Conservation (phyloP, 2,329 filamentous ascomycete genomes). For the Pseudofabraea citricarpa region DNA sequence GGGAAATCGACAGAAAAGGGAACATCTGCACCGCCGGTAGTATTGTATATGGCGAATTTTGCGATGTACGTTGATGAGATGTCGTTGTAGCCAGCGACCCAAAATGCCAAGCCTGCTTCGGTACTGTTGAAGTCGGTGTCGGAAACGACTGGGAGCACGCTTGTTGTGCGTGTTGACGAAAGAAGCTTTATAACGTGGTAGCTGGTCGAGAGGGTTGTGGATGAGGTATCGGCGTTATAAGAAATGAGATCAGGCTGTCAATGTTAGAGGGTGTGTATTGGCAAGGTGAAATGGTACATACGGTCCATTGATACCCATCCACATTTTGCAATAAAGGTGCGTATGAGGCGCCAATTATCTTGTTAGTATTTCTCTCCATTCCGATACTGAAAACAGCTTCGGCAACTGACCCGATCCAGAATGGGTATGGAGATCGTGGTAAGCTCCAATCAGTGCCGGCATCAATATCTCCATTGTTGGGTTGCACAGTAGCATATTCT, state of each 20-base stretch:
- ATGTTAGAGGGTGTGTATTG: background rate
- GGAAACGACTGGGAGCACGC: slow-evolving; percentile 37
- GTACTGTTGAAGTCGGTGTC: slow-evolving; percentile 22
- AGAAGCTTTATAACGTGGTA: slow-evolving; percentile 46
- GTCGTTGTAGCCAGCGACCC: slow-evolving; percentile 41
- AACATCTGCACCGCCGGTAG: slow-evolving; percentile 34
- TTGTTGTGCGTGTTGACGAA: slow-evolving; percentile 37
- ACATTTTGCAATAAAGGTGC: slow-evolving; percentile 8
- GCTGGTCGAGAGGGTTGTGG: slow-evolving; percentile 43
- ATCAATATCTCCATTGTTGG: slow-evolving; percentile 1
- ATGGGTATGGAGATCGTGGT: slow-evolving; percentile 1
- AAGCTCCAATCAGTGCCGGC: slow-evolving; percentile 1
- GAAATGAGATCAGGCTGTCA: slow-evolving; percentile 5
- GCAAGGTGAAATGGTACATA: background rate
- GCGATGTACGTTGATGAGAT: slow-evolving; percentile 37
- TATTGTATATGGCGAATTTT: slow-evolving; percentile 49
- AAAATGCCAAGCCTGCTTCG: slow-evolving; percentile 36
- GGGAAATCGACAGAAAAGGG: slow-evolving; percentile 40
- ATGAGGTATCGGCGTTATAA: slow-evolving; percentile 29
- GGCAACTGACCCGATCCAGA: slow-evolving; percentile 7
- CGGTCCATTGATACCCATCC: slow-evolving; percentile 5
- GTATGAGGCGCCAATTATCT: slow-evolving; percentile 6
- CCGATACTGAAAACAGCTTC: slow-evolving; percentile 8
- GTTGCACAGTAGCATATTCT: slow-evolving; percentile 7
- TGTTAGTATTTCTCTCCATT: slow-evolving; percentile 6